Conservation (phyloP, 768 basidiomycete genomes). For the Candolleomyces eurysporus region DNA sequence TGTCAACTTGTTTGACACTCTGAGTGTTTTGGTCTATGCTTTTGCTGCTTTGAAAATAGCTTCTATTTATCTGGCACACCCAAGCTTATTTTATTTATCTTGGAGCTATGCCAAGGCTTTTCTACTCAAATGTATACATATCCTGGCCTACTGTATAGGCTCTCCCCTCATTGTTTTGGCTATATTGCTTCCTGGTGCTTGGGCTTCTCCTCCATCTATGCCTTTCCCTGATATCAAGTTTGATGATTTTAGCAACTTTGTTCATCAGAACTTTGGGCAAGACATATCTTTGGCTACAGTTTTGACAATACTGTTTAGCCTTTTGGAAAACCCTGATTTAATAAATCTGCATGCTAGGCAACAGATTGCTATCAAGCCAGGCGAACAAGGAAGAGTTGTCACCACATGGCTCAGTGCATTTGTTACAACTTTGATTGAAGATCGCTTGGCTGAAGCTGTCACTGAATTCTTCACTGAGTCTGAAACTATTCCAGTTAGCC, state of each 20-base stretch:
- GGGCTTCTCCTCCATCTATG: not conserved
- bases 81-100: too few species aligned
- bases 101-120: too few species aligned
- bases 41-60: not conserved
- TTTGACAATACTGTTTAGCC: not conserved
- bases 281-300: conserved; percentile 1
- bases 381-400: not conserved
- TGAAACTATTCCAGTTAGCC: not conserved
- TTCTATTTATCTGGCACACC: too few species aligned
- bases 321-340: not conserved
- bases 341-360: not conserved
- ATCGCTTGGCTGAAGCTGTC: not conserved
- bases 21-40: not conserved
- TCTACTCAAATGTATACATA: too few species aligned
- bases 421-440: not conserved
- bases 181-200: not conserved
- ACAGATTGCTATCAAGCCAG: not conserved
- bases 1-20: not conserved
- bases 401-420: conserved; percentile 5
- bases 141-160: not conserved
- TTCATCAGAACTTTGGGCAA: not conserved
- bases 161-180: not conserved
- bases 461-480: not conserved
- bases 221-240: not conserved
- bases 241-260: not conserved